These are phyloP conservation scores for Ilyonectria mors-panacis DNA, from an alignment of 2,329 filamentous ascomycete species.

Conservation along the genomic window DNA sequence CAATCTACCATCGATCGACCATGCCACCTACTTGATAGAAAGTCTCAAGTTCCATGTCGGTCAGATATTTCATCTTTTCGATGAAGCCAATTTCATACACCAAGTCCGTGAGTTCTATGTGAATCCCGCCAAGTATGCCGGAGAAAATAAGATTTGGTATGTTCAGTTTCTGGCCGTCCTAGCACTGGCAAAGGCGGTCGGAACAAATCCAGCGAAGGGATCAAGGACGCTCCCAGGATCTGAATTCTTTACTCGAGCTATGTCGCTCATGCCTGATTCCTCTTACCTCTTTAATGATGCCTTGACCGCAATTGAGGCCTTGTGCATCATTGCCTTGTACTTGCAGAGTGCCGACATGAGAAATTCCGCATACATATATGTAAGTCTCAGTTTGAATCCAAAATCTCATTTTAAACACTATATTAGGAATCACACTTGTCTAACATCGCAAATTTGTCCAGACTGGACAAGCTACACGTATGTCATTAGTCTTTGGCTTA, in stretches of 20 bases:
- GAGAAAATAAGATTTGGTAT: conserved; percentile 19
- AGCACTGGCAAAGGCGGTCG: conserved; percentile 23
- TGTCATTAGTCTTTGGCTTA: conserved; percentile 25
- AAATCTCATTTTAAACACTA: background rate
- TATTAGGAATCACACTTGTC: too few relatives aligned
- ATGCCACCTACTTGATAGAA: conserved; percentile 24
- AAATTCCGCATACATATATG: conserved; percentile 27
- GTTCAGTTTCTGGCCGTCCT: conserved; percentile 23
- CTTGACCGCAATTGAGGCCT: conserved; percentile 24
- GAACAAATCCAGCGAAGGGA: conserved; percentile 18
- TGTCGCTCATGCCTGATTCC: conserved; percentile 30
- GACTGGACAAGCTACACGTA: conserved; percentile 26
- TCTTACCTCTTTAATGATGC: conserved; percentile 28
- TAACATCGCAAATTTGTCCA: background rate
- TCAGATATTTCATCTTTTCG: conserved; percentile 24
- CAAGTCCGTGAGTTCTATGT: conserved; percentile 11
- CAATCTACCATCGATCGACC: conserved; percentile 17
- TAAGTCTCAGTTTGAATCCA: background rate
- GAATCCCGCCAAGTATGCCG: conserved; percentile 13
- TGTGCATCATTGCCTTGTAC: conserved; percentile 24
- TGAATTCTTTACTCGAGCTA: conserved; percentile 20
- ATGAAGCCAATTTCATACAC: conserved; percentile 15
- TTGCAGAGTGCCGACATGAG: conserved; percentile 30
- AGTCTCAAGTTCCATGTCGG: conserved; percentile 28
- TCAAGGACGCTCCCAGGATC: conserved; percentile 20